Base-by-base conservation (phyloP, 208 protist species). In the Leishmania martiniquensis region DNA sequence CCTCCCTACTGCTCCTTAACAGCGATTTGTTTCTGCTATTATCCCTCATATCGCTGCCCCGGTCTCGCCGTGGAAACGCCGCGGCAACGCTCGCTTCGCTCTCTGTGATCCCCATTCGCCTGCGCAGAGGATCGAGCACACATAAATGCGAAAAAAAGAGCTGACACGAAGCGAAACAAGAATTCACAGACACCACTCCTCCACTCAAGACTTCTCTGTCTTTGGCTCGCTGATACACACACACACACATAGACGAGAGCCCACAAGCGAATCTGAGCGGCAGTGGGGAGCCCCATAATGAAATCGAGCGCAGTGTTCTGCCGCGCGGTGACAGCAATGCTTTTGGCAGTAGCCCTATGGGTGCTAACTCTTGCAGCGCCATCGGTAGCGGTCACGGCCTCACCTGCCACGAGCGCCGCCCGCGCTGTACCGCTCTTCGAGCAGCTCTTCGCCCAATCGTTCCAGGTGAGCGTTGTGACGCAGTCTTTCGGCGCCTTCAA, bases 381-480 rank as follows among this genome's bases (percentile, higher is more conserved):
- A 22, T 29, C 37, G 9, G 39, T 22, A 15, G 20, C 17, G 20
- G 2, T 22, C 34, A 52, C n/a, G 29, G 81, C 45, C 5, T 6
- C 74, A 25, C 29, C 78, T 6, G 45, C n/a, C 57, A 77, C 72
- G 29, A 69, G 57, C 15, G 78, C 32, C 4, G 54, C 67, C 22
- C 42, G 15, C 0, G 22, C 76, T 17, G 25, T 87, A 13, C 89
- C 90, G n/a, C 32, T 74, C 3, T 74, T 94, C 29, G 86, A 89
- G 75, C 68, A 82, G 32, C 75, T 94, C 15, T 87, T 96, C 20
- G 81, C 74, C 0, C 92, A 96, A 76, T 51, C 85, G 6, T 96
- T 94, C 74, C 72, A 80, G 9, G 87, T 96, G 2, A 93, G 92
- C 54, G 86, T 96, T n/a, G 85, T 96, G 49, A 90, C 92, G 4